A percentile compares a stretch with the other conserved stretches of the same genome.
These are phyloP conservation scores for Tagetes patula DNA, from an alignment of 129 eudicot genomes.

Conservation along the genomic window DNA sequence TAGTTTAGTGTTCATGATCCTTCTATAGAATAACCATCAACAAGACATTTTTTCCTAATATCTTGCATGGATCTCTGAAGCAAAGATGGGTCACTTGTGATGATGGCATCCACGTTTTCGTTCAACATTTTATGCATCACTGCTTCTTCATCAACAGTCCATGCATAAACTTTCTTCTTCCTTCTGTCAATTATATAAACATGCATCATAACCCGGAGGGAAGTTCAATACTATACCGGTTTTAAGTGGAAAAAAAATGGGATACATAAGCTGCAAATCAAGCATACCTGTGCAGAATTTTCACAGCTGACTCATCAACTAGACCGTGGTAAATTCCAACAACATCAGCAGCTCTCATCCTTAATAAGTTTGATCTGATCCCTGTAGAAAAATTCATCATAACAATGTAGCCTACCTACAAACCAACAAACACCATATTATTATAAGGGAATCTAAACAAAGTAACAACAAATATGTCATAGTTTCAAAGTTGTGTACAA, in stretches of 20 bases:
- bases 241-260: neutral
- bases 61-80: conserved; percentile 76
- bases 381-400: conserved; percentile 79
- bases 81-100: conserved; percentile 72
- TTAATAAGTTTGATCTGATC: conserved; percentile 56
- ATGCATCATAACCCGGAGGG: neutral
- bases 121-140: conserved; percentile 67
- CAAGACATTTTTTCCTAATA: conserved; percentile 56
- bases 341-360: conserved; percentile 74
- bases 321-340: conserved; percentile 87
- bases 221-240: neutral
- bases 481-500: conserved; percentile 1
- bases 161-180: conserved; percentile 79
- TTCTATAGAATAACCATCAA: conserved; percentile 67
- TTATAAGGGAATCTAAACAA: neutral
- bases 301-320: conserved; percentile 67
- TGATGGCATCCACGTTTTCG: conserved; percentile 72
- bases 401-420: conserved; percentile 90
- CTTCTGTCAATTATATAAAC: conserved; percentile 47
- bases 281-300: conserved; percentile 68
- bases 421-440: conserved; percentile 11
- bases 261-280: neutral
- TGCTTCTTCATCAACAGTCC: conserved; percentile 88
- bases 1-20: conserved; percentile 26
- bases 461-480: neutral